Evolutionary conservation across 2,329 filamentous ascomycete genomes (phyloP).

Genomic region (Diaporthe vaccinii): DNA sequence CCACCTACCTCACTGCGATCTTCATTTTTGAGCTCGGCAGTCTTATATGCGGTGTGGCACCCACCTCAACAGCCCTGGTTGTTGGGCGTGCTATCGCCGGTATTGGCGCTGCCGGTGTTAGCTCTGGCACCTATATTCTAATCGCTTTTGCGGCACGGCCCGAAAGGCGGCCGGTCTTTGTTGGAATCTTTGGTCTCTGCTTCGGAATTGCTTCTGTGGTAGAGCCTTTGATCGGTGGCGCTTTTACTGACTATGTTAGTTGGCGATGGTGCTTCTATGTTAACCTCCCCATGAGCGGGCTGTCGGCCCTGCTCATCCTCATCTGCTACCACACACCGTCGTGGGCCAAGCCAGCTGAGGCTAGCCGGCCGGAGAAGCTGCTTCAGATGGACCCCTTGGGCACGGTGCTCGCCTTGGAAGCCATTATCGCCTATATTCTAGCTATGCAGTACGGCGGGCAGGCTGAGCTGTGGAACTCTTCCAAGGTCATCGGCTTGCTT

Average conservation of each 20-base stretch:
- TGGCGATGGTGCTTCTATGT: conserved; percentile 8
- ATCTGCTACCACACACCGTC: conserved; percentile 5
- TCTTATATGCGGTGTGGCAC: conserved; percentile 57
- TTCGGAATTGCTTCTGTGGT: conserved; percentile 10
- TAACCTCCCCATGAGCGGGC: not conserved
- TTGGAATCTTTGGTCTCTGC: not conserved
- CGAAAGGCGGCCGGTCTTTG: not conserved
- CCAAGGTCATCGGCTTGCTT: conserved; percentile 49
- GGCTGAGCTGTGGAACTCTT: conserved; percentile 50
- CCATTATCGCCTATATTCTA: conserved; percentile 52
- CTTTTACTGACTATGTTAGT: not conserved
- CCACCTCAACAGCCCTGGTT: conserved; percentile 38
- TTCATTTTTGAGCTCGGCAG: conserved; percentile 60
- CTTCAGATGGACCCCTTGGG: conserved; percentile 55
- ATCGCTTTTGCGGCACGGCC: conserved; percentile 42
- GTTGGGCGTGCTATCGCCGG: conserved; percentile 41
- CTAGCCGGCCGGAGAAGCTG: conserved; percentile 49
- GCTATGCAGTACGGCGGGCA: conserved; percentile 56
- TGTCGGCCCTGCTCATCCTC: not conserved
- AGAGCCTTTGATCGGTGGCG: conserved; percentile 8
- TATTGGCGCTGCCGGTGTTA: conserved; percentile 39
- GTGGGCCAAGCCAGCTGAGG: not conserved
- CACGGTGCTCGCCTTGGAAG: conserved; percentile 51
- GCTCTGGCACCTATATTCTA: conserved; percentile 39
- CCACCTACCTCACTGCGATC: conserved; percentile 52